A percentile compares a stretch with the other conserved stretches of the same genome.
Conservation (phyloP, 2,329 filamentous ascomycete genomes). For the Leptographium wingfieldii region DNA sequence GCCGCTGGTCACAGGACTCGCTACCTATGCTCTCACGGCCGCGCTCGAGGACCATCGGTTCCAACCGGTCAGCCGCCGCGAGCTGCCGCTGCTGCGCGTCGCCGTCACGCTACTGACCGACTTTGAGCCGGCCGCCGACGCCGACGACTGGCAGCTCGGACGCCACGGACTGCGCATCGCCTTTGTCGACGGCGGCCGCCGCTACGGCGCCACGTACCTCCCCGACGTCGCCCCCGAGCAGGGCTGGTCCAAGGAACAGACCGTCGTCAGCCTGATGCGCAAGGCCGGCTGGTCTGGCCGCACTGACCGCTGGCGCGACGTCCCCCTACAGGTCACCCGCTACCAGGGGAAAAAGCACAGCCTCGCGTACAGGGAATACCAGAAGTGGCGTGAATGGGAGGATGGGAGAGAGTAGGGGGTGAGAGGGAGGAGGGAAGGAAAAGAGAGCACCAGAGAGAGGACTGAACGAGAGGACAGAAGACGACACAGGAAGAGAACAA, state of each 20-base stretch:
- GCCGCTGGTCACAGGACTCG: conserved; percentile 59
- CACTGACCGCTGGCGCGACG: conserved; percentile 64
- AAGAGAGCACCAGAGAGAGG: background rate
- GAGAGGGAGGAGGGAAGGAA: conserved; percentile 5
- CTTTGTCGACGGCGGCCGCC: conserved; percentile 60
- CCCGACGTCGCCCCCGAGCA: conserved; percentile 88
- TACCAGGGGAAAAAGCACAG: conserved; percentile 78
- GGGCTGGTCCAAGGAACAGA: conserved; percentile 90
- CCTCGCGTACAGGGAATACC: conserved; percentile 61
- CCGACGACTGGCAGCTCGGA: conserved; percentile 78
- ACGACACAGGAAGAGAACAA: background rate
- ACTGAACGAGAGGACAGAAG: background rate
- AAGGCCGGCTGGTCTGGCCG: conserved; percentile 89
- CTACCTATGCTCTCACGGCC: conserved; percentile 73
- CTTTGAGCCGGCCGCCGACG: conserved; percentile 60
- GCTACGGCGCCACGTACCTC: conserved; percentile 73
- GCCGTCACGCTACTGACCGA: conserved; percentile 73
- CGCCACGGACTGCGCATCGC: conserved; percentile 77
- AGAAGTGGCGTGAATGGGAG: conserved; percentile 67
- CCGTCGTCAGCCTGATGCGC: conserved; percentile 75
- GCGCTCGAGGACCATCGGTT: conserved; percentile 53
- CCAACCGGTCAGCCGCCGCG: conserved; percentile 36
- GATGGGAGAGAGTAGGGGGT: conserved; percentile 18
- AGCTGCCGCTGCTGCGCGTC: conserved; percentile 47
- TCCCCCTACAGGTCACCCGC: conserved; percentile 65